Evolutionary conservation across 768 basidiomycete species (phyloP).

Genomic region (Russula virescens): DNA sequence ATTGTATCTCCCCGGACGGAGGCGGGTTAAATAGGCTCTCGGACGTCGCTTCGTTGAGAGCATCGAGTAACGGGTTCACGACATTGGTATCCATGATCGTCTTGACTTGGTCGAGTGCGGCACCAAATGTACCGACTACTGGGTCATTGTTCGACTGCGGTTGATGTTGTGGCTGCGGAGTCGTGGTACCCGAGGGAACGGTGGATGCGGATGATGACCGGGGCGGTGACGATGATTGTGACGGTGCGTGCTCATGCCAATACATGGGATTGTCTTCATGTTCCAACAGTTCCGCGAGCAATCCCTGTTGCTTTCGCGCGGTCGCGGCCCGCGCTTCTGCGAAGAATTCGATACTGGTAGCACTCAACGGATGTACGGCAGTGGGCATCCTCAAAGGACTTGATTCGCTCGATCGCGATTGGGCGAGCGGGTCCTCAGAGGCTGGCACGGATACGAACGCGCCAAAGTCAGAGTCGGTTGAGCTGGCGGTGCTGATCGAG

Average conservation of each 20-base stretch:
- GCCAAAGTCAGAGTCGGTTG: conserved; percentile 46
- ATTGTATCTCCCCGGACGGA: not conserved
- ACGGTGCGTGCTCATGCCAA: conserved; percentile 27
- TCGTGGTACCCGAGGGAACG: conserved; percentile 8
- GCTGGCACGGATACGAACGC: conserved; percentile 54
- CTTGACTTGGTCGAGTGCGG: not conserved
- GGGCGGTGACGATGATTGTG: not conserved
- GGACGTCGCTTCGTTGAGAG: conserved; percentile 21
- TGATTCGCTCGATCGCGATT: not conserved
- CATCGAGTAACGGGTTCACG: conserved; percentile 9
- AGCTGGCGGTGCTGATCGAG: conserved; percentile 11
- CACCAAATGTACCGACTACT: not conserved
- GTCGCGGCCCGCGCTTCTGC: conserved; percentile 50
- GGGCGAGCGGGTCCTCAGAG: conserved; percentile 45
- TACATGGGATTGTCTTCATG: conserved; percentile 70
- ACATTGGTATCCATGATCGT: not conserved
- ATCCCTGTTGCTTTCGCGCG: conserved; percentile 44
- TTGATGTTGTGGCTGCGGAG: conserved; percentile 19
- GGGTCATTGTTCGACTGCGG: not conserved
- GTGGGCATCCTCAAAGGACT: not conserved
- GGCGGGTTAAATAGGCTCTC: conserved; percentile 6
- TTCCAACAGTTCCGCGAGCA: conserved; percentile 58
- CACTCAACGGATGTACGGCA: not conserved
- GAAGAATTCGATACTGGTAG: conserved; percentile 37
- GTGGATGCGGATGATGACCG: conserved; percentile 3